Evolutionary conservation across 2,329 filamentous ascomycete genomes (phyloP).

Genomic region (Balansia obtecta): DNA sequence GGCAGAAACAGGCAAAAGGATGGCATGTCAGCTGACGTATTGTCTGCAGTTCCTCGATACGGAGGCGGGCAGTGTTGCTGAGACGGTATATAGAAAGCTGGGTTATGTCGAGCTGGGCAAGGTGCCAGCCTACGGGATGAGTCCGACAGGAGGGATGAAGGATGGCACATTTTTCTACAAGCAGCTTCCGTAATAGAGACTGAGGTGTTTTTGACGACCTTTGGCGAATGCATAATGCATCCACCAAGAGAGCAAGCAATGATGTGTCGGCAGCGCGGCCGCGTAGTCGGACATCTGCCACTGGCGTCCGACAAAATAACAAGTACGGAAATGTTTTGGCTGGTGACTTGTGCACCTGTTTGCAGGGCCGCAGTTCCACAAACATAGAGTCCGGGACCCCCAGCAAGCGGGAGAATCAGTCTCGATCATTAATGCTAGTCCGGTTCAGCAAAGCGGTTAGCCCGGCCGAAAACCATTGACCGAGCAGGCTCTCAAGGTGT

Average conservation of each 20-base stretch:
- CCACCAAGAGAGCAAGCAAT: no score
- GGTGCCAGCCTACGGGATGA: slow-evolving; percentile 40
- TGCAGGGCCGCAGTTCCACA: background rate
- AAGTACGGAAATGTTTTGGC: background rate
- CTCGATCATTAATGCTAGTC: slow-evolving; percentile 1
- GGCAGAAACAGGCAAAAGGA: background rate
- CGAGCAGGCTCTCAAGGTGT: background rate
- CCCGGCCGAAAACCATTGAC: background rate
- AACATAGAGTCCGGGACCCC: background rate
- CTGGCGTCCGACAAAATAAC: no score
- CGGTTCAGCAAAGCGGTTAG: background rate
- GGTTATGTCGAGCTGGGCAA: slow-evolving; percentile 43
- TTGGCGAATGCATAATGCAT: no score
- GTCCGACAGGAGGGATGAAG: slow-evolving; percentile 34
- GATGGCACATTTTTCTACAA: slow-evolving; percentile 49
- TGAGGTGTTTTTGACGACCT: no score
- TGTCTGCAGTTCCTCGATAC: slow-evolving; percentile 35
- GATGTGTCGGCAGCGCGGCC: no score
- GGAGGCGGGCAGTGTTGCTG: slow-evolving; percentile 37
- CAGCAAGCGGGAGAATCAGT: background rate
- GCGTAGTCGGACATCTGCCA: no score
- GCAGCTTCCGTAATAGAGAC: slow-evolving; percentile 24
- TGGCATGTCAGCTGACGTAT: background rate
- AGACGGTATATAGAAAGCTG: slow-evolving; percentile 40
- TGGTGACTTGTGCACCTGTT: background rate